phyloP scores from a whole-genome alignment of 257 asterid species.

The Eucommia ulmoides region DNA sequence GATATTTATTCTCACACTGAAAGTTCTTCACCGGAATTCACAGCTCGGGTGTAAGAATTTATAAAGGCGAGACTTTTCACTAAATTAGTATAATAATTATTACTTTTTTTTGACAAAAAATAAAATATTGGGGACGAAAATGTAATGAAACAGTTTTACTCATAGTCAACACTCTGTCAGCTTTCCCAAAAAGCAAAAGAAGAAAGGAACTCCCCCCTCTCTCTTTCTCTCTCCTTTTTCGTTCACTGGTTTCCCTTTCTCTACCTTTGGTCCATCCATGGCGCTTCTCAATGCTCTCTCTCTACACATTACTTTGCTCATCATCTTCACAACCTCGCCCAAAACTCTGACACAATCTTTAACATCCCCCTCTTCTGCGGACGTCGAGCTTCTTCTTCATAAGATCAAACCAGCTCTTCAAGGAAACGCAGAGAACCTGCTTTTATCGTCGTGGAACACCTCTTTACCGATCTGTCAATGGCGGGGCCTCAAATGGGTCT shows the following conservation, averaged over 20 bases:
- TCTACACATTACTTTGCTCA: constrained; percentile 7
- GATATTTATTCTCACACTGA: too few species aligned
- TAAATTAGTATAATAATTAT: too few species aligned
- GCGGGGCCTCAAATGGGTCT: constrained; percentile 85
- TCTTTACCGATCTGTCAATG: constrained; percentile 84
- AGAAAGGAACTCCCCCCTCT: constrained; percentile 11
- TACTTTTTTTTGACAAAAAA: too few species aligned
- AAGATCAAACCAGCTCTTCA: constrained; percentile 70
- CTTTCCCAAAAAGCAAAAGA: constrained; percentile 48
- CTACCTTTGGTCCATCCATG: constrained; percentile 26
- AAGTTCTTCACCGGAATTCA: too few species aligned
- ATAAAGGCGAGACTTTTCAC: too few species aligned
- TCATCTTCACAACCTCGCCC: constrained; percentile 9
- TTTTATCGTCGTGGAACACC: constrained; percentile 69
- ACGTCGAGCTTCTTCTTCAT: constrained; percentile 52
- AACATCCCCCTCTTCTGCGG: constrained; percentile 32
- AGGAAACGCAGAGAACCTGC: constrained; percentile 54
- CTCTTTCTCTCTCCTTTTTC: constrained; percentile 5
- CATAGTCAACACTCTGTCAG: constrained; percentile 35
- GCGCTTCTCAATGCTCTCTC: constrained; percentile 33
- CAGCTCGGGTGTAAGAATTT: too few species aligned
- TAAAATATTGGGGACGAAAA: too few species aligned
- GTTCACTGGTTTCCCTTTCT: constrained; percentile 9
- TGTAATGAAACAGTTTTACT: too few species aligned
- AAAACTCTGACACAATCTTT: constrained; percentile 21